Base-by-base conservation (phyloP, 108 stramenopile genomes). In the Hondaea fermentalgiana region DNA sequence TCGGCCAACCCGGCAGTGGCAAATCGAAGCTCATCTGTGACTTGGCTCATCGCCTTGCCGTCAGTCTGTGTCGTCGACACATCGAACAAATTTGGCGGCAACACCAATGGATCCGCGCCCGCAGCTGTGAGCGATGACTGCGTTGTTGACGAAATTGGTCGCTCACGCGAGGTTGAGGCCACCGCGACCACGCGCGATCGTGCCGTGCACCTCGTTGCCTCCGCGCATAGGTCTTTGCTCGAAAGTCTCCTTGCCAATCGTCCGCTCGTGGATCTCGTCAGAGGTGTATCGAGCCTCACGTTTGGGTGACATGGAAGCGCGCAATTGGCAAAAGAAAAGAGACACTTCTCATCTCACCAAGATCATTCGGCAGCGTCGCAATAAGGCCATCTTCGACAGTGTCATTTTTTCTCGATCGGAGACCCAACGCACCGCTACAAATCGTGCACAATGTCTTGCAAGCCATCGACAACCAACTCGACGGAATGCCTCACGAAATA, bases 141-240 rank as follows among this genome's bases (percentile, higher is more conserved):
- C 28, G 92, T 95, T 16, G 91, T 95, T 90, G 95, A 95, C 89
- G 95, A 93, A 88, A 92, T 93, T 88, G 94, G 95, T 4, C 64
- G 93, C 19, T 55, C 64, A 5, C 89, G 44, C 23, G 95, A 95
- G 59, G 95, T 94, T 5, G 89, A 90, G 71, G 95, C 93, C 0
- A 93, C 95, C n/a, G 72, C 72, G 28, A 94, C 93, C 43, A 51
- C 60, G 57, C 90, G 91, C 57, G 87, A 94, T 47, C 90, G 95
- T 16, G 94, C 94, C 5, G 28, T 28, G 28, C 28, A 28, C 58
- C 57, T 95, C 72, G 89, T 95, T 58, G 95, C 94, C 35, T 93
- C 93, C 6, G 95, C 95, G 23, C 95, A 95, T 83, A 94, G 95
- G 21, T 90, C 92, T 72, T 64, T 21, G 25, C 88, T 95, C 12